Percentiles rank a stretch among this genome's conserved stretches.
Conservation (phyloP, 345 rosid species). For the Clausena lansium region DNA sequence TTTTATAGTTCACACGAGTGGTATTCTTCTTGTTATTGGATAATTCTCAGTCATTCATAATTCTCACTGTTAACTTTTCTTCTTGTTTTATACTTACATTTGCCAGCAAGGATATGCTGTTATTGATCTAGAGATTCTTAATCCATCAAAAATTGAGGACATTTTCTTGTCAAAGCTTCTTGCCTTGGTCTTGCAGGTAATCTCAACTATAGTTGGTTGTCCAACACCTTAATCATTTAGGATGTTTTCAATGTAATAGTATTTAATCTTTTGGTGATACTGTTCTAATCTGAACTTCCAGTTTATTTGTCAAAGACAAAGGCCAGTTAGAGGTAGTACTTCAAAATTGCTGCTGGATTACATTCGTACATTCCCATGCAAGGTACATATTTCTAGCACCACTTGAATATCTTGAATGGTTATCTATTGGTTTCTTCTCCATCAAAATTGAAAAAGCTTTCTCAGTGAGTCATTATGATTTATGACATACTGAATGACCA, state of each 20-base stretch:
- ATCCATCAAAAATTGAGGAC: conserved; percentile 51
- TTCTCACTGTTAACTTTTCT: neutral
- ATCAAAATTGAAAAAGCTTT: neutral
- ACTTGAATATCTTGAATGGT: conserved; percentile 11
- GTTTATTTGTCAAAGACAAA: conserved; percentile 88
- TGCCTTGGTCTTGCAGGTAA: conserved; percentile 70
- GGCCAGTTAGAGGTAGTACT: conserved; percentile 76
- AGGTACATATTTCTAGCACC: conserved; percentile 44
- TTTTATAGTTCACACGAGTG: neutral
- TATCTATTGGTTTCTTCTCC: conserved; percentile 3
- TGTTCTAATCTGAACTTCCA: conserved; percentile 31
- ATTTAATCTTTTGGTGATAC: conserved; percentile 14
- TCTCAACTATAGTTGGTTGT: neutral
- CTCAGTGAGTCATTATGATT: neutral
- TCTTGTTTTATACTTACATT: conserved; percentile 13
- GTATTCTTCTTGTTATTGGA: neutral
- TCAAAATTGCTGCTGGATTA: conserved; percentile 69
- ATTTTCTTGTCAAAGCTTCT: conserved; percentile 67
- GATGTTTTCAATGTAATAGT: neutral
- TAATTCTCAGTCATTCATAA: neutral
- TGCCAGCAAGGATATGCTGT: conserved; percentile 76
- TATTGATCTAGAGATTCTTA: conserved; percentile 60
- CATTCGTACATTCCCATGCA: conserved; percentile 62
- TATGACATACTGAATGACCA: neutral
- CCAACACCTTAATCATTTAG: conserved; percentile 13